Evolutionary conservation across 2,329 filamentous ascomycete genomes (phyloP).

Genomic region (Nothophoma quercina): DNA sequence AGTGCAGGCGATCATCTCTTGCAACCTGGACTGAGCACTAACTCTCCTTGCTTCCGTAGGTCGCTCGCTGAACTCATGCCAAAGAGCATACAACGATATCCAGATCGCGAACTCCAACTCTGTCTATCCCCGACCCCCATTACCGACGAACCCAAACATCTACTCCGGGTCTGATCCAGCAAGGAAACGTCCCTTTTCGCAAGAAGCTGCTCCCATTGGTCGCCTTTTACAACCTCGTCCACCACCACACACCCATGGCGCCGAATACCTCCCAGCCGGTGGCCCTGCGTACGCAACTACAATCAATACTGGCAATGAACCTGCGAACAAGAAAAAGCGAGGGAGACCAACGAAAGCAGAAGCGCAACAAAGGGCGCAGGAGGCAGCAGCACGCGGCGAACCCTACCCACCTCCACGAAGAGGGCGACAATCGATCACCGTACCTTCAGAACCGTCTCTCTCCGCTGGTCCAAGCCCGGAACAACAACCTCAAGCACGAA

Average conservation of each 20-base stretch:
- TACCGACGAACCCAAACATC: conserved; percentile 40
- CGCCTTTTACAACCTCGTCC: conserved; percentile 57
- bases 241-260: conserved; percentile 46
- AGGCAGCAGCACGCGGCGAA: conserved; percentile 50
- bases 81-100: conserved; percentile 45
- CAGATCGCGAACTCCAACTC: conserved; percentile 35
- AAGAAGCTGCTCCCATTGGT: conserved; percentile 46
- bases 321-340: conserved; percentile 56
- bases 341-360: conserved; percentile 59
- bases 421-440: conserved; percentile 41
- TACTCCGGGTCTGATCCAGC: conserved; percentile 44
- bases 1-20: neutral
- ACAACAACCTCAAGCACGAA: conserved; percentile 34
- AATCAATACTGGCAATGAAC: conserved; percentile 42
- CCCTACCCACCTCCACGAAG: conserved; percentile 49
- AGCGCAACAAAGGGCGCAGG: conserved; percentile 54
- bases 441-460: conserved; percentile 32
- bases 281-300: conserved; percentile 39
- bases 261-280: conserved; percentile 38
- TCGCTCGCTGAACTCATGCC: conserved; percentile 48
- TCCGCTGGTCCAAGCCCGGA: conserved; percentile 30
- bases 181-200: conserved; percentile 48
- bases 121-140: conserved; percentile 40
- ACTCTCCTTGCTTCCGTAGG: conserved; percentile 31
- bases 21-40: conserved; percentile 9